A percentile compares a stretch with the other conserved stretches of the same genome.
Evolutionary conservation across 2,329 filamentous ascomycete genomes (phyloP).

Genomic region (Chaetomiaceae sp.): DNA sequence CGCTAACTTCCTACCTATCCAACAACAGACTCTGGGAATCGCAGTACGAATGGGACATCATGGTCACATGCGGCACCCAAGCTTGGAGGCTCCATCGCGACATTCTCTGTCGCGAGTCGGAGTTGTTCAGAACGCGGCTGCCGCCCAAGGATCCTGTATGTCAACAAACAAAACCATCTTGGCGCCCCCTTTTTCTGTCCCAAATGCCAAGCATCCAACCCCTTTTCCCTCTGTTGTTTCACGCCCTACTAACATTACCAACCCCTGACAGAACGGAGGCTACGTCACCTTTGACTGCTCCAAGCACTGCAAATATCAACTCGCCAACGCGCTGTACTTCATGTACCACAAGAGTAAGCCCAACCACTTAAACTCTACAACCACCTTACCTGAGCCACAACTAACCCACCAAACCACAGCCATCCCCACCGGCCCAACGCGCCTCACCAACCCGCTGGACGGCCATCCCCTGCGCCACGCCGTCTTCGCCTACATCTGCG

Average conservation of each 20-base stretch:
- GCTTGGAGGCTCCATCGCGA: constrained; percentile 19
- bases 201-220: neutral
- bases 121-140: constrained; percentile 13
- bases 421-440: too few relatives aligned
- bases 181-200: neutral
- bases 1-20: neutral
- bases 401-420: neutral
- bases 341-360: constrained; percentile 27
- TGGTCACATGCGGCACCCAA: constrained; percentile 11
- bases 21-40: constrained; percentile 20
- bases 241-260: neutral
- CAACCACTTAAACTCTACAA: neutral
- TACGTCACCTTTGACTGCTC: constrained; percentile 15
- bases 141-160: constrained; percentile 14
- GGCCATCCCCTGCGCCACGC: constrained; percentile 22
- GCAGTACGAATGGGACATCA: constrained; percentile 20
- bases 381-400: neutral
- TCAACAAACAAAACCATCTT: neutral
- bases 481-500: constrained; percentile 28
- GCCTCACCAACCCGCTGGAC: constrained; percentile 5
- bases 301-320: constrained; percentile 17
- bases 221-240: too few relatives aligned
- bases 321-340: constrained; percentile 26
- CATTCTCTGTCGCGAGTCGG: constrained; percentile 20
- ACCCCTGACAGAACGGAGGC: neutral